Conservation (phyloP, 192 early-diverging fungal species). For the Geosiphon pyriformis region DNA sequence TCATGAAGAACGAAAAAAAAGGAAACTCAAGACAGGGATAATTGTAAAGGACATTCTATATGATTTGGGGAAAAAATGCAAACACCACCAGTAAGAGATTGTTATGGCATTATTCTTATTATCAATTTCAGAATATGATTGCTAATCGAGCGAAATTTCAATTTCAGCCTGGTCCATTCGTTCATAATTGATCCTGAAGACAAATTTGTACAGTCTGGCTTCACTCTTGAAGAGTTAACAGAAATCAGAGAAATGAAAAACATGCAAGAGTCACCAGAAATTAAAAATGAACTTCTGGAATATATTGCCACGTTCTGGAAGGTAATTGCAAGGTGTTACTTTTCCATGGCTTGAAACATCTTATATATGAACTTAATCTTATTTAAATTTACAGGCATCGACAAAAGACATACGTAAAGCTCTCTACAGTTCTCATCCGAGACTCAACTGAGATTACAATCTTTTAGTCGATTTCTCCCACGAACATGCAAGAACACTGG, state of each 20-base stretch:
- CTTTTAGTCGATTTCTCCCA: conserved; percentile 20
- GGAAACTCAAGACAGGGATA: conserved; percentile 5
- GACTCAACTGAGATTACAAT: conserved; percentile 18
- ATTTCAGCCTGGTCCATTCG: background rate
- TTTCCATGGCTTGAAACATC: too few species aligned
- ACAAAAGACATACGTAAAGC: conserved; percentile 25
- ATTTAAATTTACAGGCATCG: conserved; percentile 14
- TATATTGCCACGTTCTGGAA: conserved; percentile 26
- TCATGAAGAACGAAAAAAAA: conserved; percentile 12
- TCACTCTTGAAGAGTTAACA: background rate
- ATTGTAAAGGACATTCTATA: conserved; percentile 13
- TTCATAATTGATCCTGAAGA: conserved; percentile 10
- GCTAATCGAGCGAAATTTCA: conserved; percentile 2
- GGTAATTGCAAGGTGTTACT: conserved; percentile 18
- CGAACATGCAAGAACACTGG: conserved; percentile 24
- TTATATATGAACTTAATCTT: too few species aligned
- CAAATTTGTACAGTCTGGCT: conserved; percentile 3
- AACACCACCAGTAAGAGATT: background rate
- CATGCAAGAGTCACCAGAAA: conserved; percentile 21
- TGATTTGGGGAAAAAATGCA: conserved; percentile 1
- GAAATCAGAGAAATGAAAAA: conserved; percentile 6
- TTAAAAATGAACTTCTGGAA: conserved; percentile 22
- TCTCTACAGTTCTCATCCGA: conserved; percentile 14
- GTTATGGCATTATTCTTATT: background rate
- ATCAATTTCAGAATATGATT: background rate